Evolutionary conservation across 805 yeast species (phyloP).

Genomic region (Huiozyma naganishii): DNA sequence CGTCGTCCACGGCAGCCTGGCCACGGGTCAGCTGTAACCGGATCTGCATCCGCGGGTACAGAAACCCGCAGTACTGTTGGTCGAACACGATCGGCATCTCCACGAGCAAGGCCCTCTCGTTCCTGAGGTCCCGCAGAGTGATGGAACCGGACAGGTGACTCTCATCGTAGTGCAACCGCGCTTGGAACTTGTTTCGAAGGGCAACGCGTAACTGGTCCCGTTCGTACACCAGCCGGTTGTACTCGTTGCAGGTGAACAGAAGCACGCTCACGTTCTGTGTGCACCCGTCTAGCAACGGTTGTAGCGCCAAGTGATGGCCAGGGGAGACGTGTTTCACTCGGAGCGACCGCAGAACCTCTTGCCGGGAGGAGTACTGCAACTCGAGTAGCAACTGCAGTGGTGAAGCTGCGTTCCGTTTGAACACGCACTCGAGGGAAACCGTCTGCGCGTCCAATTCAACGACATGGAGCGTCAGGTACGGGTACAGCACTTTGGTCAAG

Average conservation of each 20-base stretch:
- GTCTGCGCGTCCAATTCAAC: background rate
- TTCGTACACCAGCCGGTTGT: slow-evolving; percentile 11
- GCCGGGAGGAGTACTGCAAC: background rate
- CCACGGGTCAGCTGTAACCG: background rate
- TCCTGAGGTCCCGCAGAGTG: background rate
- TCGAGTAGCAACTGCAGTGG: slow-evolving; percentile 2
- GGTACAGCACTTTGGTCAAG: slow-evolving; percentile 7
- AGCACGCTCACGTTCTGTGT: slow-evolving; percentile 3
- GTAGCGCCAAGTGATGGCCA: slow-evolving; percentile 3
- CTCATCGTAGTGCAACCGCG: background rate
- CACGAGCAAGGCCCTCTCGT: background rate
- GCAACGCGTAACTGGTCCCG: slow-evolving; percentile 5
- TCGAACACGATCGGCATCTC: background rate
- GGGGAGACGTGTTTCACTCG: slow-evolving; percentile 2
- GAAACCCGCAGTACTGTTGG: background rate
- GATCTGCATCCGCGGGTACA: slow-evolving; percentile 2
- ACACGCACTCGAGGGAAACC: background rate
- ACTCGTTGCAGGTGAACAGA: slow-evolving; percentile 18
- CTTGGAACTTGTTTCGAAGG: slow-evolving; percentile 1
- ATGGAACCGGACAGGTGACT: too few relatives aligned
- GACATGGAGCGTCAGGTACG: slow-evolving; percentile 7
- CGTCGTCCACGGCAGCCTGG: background rate
- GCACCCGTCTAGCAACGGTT: slow-evolving; percentile 2
- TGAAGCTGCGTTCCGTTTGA: background rate
- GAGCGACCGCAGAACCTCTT: background rate